Evolutionary conservation across 2,329 filamentous ascomycete species (phyloP).

Genomic region (Macroventuria anomochaeta): DNA sequence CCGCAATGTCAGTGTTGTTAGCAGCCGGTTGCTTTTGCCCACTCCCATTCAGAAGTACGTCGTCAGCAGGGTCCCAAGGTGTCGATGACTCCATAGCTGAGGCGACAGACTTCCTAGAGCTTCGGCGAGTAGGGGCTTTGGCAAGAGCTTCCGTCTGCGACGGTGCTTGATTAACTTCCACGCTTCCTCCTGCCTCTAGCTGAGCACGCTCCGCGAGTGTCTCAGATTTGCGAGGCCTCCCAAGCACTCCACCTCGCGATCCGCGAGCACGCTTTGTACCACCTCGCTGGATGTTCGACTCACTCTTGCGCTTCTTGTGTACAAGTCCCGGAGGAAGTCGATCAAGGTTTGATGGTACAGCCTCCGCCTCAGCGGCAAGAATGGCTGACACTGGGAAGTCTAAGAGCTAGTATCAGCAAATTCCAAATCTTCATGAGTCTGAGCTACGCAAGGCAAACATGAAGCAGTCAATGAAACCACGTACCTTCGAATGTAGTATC

Average conservation of each 20-base stretch:
- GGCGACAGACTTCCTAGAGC: slow-evolving; percentile 20
- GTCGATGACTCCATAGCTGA: slow-evolving; percentile 1
- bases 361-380: slow-evolving; percentile 30
- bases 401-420: background rate
- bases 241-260: slow-evolving; percentile 21
- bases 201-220: background rate
- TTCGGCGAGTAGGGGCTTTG: slow-evolving; percentile 22
- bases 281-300: slow-evolving; percentile 8
- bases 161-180: background rate
- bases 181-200: background rate
- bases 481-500: background rate
- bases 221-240: slow-evolving; percentile 25
- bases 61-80: background rate
- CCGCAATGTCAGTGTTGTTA: background rate
- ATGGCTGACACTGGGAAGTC: slow-evolving; percentile 1
- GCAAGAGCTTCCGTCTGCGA: background rate
- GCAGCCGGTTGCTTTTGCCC: background rate
- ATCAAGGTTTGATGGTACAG: slow-evolving; percentile 29
- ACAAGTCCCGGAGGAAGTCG: slow-evolving; percentile 22
- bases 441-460: background rate
- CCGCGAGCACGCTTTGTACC: slow-evolving; percentile 22
- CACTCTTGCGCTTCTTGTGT: slow-evolving; percentile 29
- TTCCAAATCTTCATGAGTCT: background rate
- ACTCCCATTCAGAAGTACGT: background rate
- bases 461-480: background rate